A percentile compares a stretch with the other conserved stretches of the same genome.
Conservation (phyloP, 2,329 filamentous ascomycete genomes). For the Fusarium sp. region DNA sequence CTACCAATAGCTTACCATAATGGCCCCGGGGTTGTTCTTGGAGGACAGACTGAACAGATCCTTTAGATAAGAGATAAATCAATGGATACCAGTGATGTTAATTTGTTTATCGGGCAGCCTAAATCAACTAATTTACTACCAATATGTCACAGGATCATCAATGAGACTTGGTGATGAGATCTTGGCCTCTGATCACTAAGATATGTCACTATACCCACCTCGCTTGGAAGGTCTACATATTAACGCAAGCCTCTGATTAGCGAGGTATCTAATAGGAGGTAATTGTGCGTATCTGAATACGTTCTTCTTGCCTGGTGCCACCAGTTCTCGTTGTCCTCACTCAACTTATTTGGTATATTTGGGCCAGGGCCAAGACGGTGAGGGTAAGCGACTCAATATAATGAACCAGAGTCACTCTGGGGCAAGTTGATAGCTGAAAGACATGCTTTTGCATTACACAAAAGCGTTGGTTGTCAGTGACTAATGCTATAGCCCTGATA, state of each 20-base stretch:
- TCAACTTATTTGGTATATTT: neutral
- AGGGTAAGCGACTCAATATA: neutral
- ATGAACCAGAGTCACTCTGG: neutral
- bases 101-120: neutral
- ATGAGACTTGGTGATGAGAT: neutral
- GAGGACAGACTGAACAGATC: neutral
- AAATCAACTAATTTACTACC: neutral
- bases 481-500: neutral
- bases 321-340: neutral
- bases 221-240: too few relatives aligned
- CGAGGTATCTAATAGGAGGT: neutral
- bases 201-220: neutral
- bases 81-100: constrained; percentile 25
- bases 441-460: neutral
- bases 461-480: neutral
- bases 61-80: neutral
- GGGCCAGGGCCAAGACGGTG: neutral
- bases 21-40: neutral
- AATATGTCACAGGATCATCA: neutral
- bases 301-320: neutral
- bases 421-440: neutral
- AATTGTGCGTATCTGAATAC: neutral
- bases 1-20: neutral
- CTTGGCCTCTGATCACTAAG: neutral
- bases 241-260: neutral